Base-by-base conservation (phyloP, 768 basidiomycete species). In the Peribolospora baueri region DNA sequence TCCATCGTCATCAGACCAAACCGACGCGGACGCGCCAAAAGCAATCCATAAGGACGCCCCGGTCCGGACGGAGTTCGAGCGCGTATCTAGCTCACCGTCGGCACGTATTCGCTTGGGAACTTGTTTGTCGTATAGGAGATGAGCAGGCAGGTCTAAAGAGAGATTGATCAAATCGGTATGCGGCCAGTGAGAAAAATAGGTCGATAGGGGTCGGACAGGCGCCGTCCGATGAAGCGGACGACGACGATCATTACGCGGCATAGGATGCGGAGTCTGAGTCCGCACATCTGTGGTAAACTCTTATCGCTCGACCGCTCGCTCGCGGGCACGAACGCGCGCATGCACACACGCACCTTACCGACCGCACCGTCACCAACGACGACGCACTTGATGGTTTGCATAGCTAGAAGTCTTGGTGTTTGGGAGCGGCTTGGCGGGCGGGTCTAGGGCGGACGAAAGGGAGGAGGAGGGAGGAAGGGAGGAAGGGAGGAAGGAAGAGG, bases 41-140 rank as follows among this genome's bases (percentile, higher is more conserved):
- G 58, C 62, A 56, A 60, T 58, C 61, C 63, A 60, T 42, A 62
- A 59, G 60, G 60, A 57, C 47, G 48, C 50, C 9, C 54, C 54
- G 43, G 51, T 36, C 38, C 6, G 47, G 11, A 13, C 36, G 37
- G 42, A 4, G 25, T 11, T 40, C 9, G 5, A 10, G 25, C 43
- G 48, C 54, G 25, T 13, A 50, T 14, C 46, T 10, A 77, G 25
- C 82, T 68, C 72, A 91, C 88, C 62, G 90, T 93, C 56, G 90
- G 90, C 51, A 97, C 91, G 71, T 95, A 95, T 77, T 98, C 91
- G 68, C 86, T 88, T 42, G 88, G 87, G 70, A 93, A 93, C 70
- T 93, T 88, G 77, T 88, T 90, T 64, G 87, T 88, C 53, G 87
- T 90, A 73, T 90, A 90, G 58, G 87, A 93, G 68, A 93, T 93